These are phyloP conservation scores for Acacia confusa DNA, from an alignment of 306 rosid species.

Conservation along the genomic window DNA sequence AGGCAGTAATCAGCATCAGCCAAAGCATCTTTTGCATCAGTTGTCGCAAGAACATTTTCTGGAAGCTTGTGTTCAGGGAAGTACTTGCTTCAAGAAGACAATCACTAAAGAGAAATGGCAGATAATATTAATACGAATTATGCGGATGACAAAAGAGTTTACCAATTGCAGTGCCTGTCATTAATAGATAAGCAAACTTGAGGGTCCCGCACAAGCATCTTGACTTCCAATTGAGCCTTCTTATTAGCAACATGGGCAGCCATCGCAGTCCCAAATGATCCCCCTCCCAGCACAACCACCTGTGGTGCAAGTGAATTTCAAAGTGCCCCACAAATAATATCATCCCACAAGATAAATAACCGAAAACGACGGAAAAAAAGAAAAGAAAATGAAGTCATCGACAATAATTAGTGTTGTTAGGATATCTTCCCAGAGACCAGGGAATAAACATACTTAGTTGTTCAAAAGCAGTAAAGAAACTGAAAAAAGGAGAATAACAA, in stretches of 20 bases:
- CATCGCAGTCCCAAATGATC: constrained; percentile 97
- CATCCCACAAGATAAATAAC: not conserved
- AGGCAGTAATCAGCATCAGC: constrained; percentile 75
- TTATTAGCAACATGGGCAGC: constrained; percentile 88
- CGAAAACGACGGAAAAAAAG: not conserved
- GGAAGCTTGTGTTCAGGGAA: constrained; percentile 80
- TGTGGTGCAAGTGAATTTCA: constrained; percentile 29
- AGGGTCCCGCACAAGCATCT: constrained; percentile 83
- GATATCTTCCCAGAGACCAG: not conserved
- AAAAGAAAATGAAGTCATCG: not conserved
- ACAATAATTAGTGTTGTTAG: not conserved
- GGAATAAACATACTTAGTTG: not conserved
- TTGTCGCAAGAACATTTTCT: constrained; percentile 78
- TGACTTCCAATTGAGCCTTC: constrained; percentile 77
- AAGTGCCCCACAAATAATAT: not conserved
- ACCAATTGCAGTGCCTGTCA: constrained; percentile 63
- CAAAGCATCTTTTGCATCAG: constrained; percentile 80
- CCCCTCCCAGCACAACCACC: constrained; percentile 97
- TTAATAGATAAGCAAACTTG: constrained; percentile 81
- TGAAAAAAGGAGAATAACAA: not conserved
- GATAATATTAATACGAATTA: constrained; percentile 8
- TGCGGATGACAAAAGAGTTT: constrained; percentile 16
- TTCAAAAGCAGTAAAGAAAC: not conserved
- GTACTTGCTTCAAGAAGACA: constrained; percentile 60
- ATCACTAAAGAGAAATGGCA: constrained; percentile 10